Base-by-base conservation (phyloP, 192 early-diverging fungal genomes). In the Phycomyces nitens region DNA sequence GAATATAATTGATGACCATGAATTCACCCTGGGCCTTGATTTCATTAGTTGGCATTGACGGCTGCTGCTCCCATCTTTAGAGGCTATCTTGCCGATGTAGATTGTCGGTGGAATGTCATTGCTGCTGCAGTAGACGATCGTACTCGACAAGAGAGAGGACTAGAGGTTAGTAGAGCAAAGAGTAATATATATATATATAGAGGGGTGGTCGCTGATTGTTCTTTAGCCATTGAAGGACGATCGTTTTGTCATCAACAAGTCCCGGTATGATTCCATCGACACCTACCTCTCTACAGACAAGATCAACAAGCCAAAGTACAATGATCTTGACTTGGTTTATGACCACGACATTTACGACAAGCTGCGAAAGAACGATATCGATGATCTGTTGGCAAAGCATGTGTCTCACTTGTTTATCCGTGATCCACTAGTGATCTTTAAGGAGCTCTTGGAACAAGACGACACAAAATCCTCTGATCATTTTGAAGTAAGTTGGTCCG, bases 101-200 rank as follows among this genome's bases (percentile, higher is more conserved):
- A 99, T 73, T 94, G 92, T 73, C 80, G 97, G 67, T 99, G 97
- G 97, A 93, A 97, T 66, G 93, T 97, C 14, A 97, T 99, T 78
- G 79, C 94, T 22, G 89, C 83, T 11, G 85, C 86, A 39, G 97
- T 97, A 9, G 97, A 99, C 66, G 95, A 97, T 72, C 82, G 97
- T 54, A 97, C 94, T 12, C 73, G 74, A 16, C 89, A 95, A 63
- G 97, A 99, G 78, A 90, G 95, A 23, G 94, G 93, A 21, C 43
- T 90, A 12, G 78, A 86, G 77, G 86, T 86, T 69, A 54, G 38
- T 47, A 44, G 2, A 23, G 22, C 16, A 15, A 7, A 29, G 44
- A 26, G 0, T 16, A 39, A 5, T n/a, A 3, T 47, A 11, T 14
- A 47, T 47, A 3, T 11, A 47, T 6, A 47, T n/a, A n/a, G 12